Evolutionary conservation across 192 early-diverging fungal genomes (phyloP).

Genomic region (Thamnidium elegans): DNA sequence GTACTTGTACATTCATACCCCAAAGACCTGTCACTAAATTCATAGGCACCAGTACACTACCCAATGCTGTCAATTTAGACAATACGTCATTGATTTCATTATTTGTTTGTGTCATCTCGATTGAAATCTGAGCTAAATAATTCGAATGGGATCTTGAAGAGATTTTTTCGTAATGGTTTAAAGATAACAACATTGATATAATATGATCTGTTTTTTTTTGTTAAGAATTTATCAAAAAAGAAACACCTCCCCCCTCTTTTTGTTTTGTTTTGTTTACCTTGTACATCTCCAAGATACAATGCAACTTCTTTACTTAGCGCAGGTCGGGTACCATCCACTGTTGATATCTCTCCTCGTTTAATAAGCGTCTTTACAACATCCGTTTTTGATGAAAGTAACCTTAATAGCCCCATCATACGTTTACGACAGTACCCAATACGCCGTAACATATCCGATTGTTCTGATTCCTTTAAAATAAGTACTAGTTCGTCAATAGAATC

Average conservation of each 20-base stretch:
- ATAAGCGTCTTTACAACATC: conserved; percentile 76
- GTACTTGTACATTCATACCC: conserved; percentile 68
- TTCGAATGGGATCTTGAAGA: conserved; percentile 70
- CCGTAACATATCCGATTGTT: conserved; percentile 79
- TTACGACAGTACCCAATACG: conserved; percentile 75
- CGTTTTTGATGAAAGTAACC: conserved; percentile 67
- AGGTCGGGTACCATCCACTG: conserved; percentile 22
- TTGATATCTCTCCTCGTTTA: conserved; percentile 54
- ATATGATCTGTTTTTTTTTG: conserved; percentile 58
- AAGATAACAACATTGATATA: conserved; percentile 74
- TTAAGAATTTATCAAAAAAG: too few relatives aligned
- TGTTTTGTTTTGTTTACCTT: conserved; percentile 43
- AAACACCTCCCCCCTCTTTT: too few relatives aligned
- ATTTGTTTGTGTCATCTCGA: conserved; percentile 65
- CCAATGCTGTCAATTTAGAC: conserved; percentile 49
- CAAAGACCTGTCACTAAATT: conserved; percentile 63
- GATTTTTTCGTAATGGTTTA: conserved; percentile 76
- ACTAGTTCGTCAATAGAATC: conserved; percentile 96
- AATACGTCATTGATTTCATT: conserved; percentile 59
- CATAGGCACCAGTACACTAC: conserved; percentile 59
- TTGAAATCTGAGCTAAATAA: conserved; percentile 73
- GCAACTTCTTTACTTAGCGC: conserved; percentile 55
- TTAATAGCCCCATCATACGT: conserved; percentile 65
- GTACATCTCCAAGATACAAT: conserved; percentile 79
- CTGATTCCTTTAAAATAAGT: conserved; percentile 85